Base-by-base conservation (phyloP, 176 grass and related monocot genomes). In the Carex littledalei region DNA sequence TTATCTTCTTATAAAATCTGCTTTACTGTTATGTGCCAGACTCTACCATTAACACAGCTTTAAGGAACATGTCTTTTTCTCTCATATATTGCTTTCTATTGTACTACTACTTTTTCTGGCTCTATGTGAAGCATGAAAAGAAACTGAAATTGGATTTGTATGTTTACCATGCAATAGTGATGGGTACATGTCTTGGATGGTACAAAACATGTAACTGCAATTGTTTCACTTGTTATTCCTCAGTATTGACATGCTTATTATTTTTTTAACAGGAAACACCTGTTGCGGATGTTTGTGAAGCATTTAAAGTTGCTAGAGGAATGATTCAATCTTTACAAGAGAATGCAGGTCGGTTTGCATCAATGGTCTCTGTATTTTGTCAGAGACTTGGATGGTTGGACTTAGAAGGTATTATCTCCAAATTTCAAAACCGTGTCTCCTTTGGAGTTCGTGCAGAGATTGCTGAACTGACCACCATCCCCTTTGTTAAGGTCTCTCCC, bases 391-490 rank as follows among this genome's bases (percentile, higher is more conserved):
- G 95, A 22, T 98, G 95, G 95, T 83, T 91, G 84, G 95, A 98
- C 85, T 91, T 98, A 84, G 91, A 94, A 86, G 92, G 95, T 26
- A 92, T 98, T 84, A 84, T 98, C 87, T 86, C 91, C 17, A 98
- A 94, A 87, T 98, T 98, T 72, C 95, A 98, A 87, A 98, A 98
- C 70, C 90, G 95, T 14, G 88, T 98, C 67, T 98, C 92, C 47
- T 98, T 98, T 91, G 95, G 95, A 93, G 95, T 98, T 67, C 91
- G 95, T 83, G 92, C 92, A 60, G 95, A 98, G 85, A 93, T 98
- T 64, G 95, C 84, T 3, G 95, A 94, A 86, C 86, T 98, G 78
- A 98, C 95, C 34, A 84, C 92, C 50, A 98, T 98, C 84, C 92
- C 92, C 50, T 94, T 86, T 84, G 87, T 98, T 64, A 98, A 98